Evolutionary conservation across 2,329 filamentous ascomycete species (phyloP), one percentile per base, ranked within the genome.

Genomic region (Arthrobotrys sinensis): DNA sequence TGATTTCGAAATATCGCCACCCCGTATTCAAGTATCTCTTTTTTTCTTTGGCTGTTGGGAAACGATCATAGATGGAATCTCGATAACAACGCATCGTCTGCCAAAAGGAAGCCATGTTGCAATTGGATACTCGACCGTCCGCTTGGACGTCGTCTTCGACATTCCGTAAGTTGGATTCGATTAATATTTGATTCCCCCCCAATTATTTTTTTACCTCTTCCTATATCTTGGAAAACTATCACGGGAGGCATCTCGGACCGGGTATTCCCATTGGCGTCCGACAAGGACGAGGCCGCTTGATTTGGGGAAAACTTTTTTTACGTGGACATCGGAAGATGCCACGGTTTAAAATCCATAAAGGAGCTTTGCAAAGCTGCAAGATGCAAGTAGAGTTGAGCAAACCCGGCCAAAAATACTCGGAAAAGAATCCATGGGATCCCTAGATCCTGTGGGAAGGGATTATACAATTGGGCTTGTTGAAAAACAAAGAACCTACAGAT

Each of bases 11-110:
- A 21, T 38, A n/a, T 36, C 32, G 8, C 16, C n/a, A 28, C 16
- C 14, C 40, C 16, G n/a, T n/a, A 55, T 34, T 67, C 48, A 24
- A 67, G 45, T 40, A 36, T 3, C 8, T 16, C 7, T 28, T 46
- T 3, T 46, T 43, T 36, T 21, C 14, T 32, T 16, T 32, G 43
- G 40, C 24, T 34, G 21, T 19, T 70, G 28, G 53, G 55, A 48
- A 55, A 6, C 24, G 43, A 57, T 57, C 21, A 62, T 78, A 78
- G 67, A 78, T 78, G 75, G 75, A 67, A 78, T 52, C 36, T 60
- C 60, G 62, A 68, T 72, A 72, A 72, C 62, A 68, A 68, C 34
- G 7, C 45, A 65, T 16, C n/a, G 10, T 19, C 24, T 43, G 19
- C 7, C 57, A 21, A 57, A 66, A 60, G 40, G 50, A 71, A 71